Evolutionary conservation across 352 stramenopile species (phyloP).

Genomic region (Stramenopiles sp.): DNA sequence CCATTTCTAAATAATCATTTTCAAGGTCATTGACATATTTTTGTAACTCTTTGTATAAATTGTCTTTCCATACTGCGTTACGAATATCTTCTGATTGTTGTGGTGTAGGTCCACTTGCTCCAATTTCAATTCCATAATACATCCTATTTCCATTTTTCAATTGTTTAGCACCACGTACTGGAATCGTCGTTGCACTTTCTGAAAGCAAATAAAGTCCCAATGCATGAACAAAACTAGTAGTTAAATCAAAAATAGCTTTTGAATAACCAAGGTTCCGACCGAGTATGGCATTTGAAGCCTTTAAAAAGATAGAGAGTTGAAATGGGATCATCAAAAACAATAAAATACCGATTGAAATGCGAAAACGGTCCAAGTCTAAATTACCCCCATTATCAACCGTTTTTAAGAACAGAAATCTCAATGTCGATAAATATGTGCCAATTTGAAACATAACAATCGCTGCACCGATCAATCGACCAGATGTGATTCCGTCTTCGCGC

Average conservation of each 20-base stretch:
- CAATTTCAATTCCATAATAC: constrained; percentile 9
- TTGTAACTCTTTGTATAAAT: not conserved
- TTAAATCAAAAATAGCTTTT: not conserved
- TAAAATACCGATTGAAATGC: not conserved
- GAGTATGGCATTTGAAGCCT: not conserved
- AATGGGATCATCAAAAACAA: not conserved
- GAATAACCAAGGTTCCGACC: not conserved
- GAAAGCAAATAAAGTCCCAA: not conserved
- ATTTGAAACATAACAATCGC: not conserved
- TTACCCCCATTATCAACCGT: not conserved
- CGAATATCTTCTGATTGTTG: constrained; percentile 7
- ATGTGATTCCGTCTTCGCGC: not conserved
- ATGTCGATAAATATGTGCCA: not conserved
- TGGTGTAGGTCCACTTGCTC: not conserved
- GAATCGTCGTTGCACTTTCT: not conserved
- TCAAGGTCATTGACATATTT: not conserved
- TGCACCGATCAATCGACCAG: not conserved
- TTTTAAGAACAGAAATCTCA: not conserved
- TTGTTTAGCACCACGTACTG: not conserved
- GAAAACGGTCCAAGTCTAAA: not conserved
- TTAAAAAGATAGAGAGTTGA: not conserved
- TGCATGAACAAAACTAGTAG: not conserved
- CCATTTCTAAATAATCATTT: not conserved
- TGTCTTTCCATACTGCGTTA: constrained; percentile 6
- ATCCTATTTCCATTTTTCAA: not conserved